Evolutionary conservation across 2,329 filamentous ascomycete species (phyloP), one percentile per base, ranked within the genome.

Genomic region (Xylariaceae sp.): DNA sequence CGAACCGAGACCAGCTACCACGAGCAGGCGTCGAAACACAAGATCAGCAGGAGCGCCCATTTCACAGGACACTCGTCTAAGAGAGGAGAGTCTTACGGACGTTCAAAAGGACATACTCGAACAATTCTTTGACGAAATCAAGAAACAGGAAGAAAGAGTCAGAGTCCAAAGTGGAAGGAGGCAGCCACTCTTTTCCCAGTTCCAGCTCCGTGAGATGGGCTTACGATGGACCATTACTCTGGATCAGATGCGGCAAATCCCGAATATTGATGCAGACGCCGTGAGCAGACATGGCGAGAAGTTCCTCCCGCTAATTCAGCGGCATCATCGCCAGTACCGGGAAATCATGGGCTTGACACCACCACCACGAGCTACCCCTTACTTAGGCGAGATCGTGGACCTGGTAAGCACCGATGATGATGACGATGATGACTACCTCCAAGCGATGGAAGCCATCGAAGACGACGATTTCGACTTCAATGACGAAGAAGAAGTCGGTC

Each of bases 201-300:
- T 78, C 18, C 80, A 90, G 11, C 80, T 92, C 54, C 83, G 86
- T 42, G 82, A 88, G 65, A 92, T 94, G 88, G 87, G 83, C 10
- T 83, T 91, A 53, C 74, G 78, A 39, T 88, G 88, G 78, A 89
- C 88, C 0, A 78, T 76, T 6, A 83, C 78, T 7, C 68, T 84
- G 8, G 80, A 82, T 13, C 76, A 84, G 59, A 88, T 94, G 84
- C 75, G 74, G 37, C 72, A 73, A 7, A 88, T 93, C 53, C 79
- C 80, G 0, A 82, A 81, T 8, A 87, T 92, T 59, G 80, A 87
- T 56, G 64, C 71, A 1, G 82, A 85, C 30, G 87, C 85, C 69
- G 86, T 91, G 23, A 70, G 78, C 50, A 76, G 77, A 1, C 85
- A 86, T 68, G 89, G 89, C 6, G 75, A 73, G 39, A 78, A 77